Evolutionary conservation across 345 rosid genomes (phyloP).

Genomic region (Salix suchowensis): DNA sequence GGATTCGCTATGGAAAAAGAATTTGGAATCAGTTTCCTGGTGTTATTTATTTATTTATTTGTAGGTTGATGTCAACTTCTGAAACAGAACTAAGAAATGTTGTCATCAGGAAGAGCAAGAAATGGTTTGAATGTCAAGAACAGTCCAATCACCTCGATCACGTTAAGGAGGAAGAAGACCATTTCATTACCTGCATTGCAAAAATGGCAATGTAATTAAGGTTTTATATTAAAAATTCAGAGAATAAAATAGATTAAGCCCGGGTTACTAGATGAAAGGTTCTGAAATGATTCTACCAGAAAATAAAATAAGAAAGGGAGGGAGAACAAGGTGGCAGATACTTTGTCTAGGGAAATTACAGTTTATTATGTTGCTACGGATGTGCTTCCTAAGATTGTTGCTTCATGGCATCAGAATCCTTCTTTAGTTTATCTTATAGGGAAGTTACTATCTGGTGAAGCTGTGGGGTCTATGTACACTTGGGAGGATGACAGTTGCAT

Average conservation of each 20-base stretch:
- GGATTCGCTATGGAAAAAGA: not conserved
- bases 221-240: not conserved
- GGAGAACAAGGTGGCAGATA: no score
- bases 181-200: conserved; percentile 35
- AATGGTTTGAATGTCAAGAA: conserved; percentile 47
- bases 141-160: conserved; percentile 43
- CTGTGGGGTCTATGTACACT: no score
- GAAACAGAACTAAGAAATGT: not conserved
- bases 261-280: not conserved
- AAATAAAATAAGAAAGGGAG: no score
- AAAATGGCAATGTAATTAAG: not conserved
- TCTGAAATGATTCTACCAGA: not conserved
- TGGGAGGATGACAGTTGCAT: no score
- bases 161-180: conserved; percentile 45
- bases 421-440: no score
- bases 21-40: not conserved
- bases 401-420: no score
- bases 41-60: not conserved
- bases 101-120: conserved; percentile 23
- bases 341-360: no score
- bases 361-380: no score
- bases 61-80: not conserved
- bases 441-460: no score
- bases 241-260: not conserved
- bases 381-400: no score